These are phyloP conservation scores for Taphrina pruni DNA, from an alignment of 1,139 yeast genomes.

Conservation along the genomic window DNA sequence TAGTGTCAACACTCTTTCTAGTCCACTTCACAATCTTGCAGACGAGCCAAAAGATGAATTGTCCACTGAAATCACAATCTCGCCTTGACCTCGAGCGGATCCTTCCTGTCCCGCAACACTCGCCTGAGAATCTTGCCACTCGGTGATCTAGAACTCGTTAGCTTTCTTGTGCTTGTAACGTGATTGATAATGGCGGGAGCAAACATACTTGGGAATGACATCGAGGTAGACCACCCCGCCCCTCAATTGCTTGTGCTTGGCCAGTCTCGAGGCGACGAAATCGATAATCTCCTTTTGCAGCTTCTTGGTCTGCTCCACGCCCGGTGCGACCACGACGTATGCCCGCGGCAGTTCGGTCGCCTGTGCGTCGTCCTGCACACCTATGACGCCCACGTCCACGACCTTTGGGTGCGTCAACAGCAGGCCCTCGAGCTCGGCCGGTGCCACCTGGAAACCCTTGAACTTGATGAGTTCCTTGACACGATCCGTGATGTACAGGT, in stretches of 20 bases:
- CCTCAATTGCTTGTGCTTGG: constrained; percentile 54
- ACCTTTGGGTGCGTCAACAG: constrained; percentile 58
- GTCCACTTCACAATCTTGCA: not conserved
- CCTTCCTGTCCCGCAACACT: constrained; percentile 47
- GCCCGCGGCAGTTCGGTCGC: constrained; percentile 55
- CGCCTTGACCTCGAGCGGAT: constrained; percentile 36
- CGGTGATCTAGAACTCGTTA: constrained; percentile 46
- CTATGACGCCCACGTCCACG: constrained; percentile 53
- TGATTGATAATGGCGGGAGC: not conserved
- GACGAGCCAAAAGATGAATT: too few relatives aligned
- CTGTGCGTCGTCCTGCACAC: constrained; percentile 50
- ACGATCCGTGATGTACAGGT: constrained; percentile 65
- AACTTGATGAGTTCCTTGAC: constrained; percentile 74
- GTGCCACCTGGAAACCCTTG: constrained; percentile 76
- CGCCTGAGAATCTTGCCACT: constrained; percentile 55
- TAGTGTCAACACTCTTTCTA: not conserved
- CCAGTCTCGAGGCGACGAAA: constrained; percentile 53
- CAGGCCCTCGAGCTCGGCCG: constrained; percentile 74
- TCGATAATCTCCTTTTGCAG: constrained; percentile 45
- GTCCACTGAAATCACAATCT: constrained; percentile 1
- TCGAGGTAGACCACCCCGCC: constrained; percentile 54
- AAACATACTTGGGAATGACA: constrained; percentile 51
- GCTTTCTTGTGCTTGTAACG: not conserved
- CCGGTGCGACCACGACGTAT: constrained; percentile 49
- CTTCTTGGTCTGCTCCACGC: constrained; percentile 42